These are phyloP conservation scores for Colletotrichum gloeosporioides DNA, from an alignment of 2,329 filamentous ascomycete species.

Conservation along the genomic window DNA sequence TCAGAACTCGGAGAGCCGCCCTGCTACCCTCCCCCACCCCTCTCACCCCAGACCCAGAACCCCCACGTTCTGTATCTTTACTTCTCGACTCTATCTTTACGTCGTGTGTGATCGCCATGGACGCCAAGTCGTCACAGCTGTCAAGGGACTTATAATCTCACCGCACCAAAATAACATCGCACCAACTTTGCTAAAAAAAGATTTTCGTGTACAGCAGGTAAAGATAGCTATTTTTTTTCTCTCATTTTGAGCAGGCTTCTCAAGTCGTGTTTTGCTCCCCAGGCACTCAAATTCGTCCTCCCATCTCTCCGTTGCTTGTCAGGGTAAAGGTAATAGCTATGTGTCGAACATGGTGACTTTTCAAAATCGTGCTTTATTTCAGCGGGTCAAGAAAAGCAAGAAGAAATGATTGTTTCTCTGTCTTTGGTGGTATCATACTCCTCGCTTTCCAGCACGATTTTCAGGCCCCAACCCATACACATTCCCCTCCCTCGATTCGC, in stretches of 20 bases:
- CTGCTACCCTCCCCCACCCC: not conserved
- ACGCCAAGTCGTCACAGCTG: not conserved
- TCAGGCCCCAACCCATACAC: not conserved
- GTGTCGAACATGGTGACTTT: not conserved
- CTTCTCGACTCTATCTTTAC: not conserved
- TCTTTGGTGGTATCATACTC: constrained; percentile 13
- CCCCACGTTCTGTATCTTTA: not conserved
- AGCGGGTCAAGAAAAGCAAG: not conserved
- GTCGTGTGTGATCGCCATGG: not conserved
- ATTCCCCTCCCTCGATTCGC: not conserved
- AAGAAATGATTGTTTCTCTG: not conserved
- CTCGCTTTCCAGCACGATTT: not conserved
- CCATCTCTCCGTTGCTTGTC: not conserved
- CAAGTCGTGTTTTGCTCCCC: not conserved
- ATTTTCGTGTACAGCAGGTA: not conserved
- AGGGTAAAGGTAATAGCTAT: not conserved
- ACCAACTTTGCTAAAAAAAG: not conserved
- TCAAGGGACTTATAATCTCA: not conserved
- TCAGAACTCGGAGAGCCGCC: not conserved
- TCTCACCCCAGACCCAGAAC: not conserved
- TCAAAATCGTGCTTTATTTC: constrained; percentile 14
- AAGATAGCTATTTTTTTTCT: not conserved
- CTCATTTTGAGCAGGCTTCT: not conserved
- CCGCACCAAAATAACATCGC: not conserved
- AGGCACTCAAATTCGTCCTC: not conserved